A percentile compares a stretch with the other conserved stretches of the same genome.
phyloP scores from a whole-genome alignment of 345 rosid species.

The Combretum micranthum region DNA sequence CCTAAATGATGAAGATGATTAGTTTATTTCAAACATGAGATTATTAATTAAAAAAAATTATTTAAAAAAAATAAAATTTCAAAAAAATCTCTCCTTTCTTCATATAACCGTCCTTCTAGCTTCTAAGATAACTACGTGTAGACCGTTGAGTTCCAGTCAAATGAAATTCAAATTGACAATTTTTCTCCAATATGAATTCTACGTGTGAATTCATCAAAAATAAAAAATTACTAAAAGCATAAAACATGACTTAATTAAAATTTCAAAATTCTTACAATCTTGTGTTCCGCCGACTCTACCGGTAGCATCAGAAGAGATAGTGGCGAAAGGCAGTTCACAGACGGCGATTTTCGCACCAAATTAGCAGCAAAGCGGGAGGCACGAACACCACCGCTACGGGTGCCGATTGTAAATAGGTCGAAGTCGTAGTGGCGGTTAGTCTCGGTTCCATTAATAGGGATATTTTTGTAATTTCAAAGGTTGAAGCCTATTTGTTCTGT shows the following conservation, averaged over 20 bases:
- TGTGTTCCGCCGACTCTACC: conserved; percentile 99
- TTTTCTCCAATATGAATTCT: no score
- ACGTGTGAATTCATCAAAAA: not conserved
- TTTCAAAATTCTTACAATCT: conserved; percentile 13
- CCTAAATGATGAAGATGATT: no score
- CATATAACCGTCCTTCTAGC: no score
- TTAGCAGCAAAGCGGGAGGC: conserved; percentile 87
- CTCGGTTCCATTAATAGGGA: conserved; percentile 68
- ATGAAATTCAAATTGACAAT: no score
- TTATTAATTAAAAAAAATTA: no score
- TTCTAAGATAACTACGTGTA: no score
- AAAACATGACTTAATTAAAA: not conserved
- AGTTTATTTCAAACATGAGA: no score
- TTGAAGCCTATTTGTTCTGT: no score
- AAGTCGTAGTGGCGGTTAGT: conserved; percentile 56
- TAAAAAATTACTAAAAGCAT: not conserved
- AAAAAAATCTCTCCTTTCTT: no score
- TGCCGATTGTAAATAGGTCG: conserved; percentile 94
- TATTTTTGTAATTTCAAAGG: no score
- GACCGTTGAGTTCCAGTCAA: no score
- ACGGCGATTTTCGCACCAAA: conserved; percentile 86
- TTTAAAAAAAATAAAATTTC: no score
- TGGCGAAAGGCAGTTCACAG: conserved; percentile 89
- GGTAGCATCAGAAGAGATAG: conserved; percentile 79
- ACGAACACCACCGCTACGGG: conserved; percentile 95